Base-by-base conservation (phyloP, 306 rosid species). In the Vigna mungo region DNA sequence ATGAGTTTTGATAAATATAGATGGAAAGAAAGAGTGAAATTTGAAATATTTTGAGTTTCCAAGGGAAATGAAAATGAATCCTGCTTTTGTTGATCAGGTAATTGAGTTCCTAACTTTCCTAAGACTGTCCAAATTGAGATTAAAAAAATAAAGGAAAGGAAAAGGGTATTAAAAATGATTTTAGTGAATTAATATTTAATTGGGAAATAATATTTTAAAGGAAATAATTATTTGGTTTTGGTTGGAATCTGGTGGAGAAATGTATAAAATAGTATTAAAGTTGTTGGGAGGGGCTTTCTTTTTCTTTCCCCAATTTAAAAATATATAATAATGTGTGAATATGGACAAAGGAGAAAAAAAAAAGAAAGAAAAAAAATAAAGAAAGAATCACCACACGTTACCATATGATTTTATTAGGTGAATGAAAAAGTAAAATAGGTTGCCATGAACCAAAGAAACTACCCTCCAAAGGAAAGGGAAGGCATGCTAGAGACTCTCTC, bases 221-320 rank as follows among this genome's bases (percentile, higher is more conserved):
- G 74, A 78, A 81, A 82, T 84, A 80, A 83, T 86, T 73, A 86
- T 69, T 61, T 66, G 71, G 89, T 85, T 86, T 81, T 91, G 87
- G 93, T 90, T 89, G 95, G 93, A 87, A 88, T 88, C 93, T 78
- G 91, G 88, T 84, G 85, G 75, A 58, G 81, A 78, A 80, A 84
- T 76, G 81, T 84, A 86, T 81, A 72, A 86, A 84, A 79, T 71
- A 77, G 64, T 66, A 74, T 80, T 73, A 87, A 90, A 89, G 94
- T 89, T 86, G 93, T 86, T 85, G 84, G 85, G 78, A 76, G 82
- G 80, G 87, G 83, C 78, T 88, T 80, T 83, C 83, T 85, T 83
- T 78, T 71, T 81, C 80, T 76, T 74, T 48, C 75, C 59, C 74
- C 46, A 41, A 4, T 44, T 76, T 76, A 51, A 58, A 71, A 41